These are phyloP conservation scores for Metschnikowia kunwiensis DNA, from an alignment of 805 yeast species.

Conservation along the genomic window DNA sequence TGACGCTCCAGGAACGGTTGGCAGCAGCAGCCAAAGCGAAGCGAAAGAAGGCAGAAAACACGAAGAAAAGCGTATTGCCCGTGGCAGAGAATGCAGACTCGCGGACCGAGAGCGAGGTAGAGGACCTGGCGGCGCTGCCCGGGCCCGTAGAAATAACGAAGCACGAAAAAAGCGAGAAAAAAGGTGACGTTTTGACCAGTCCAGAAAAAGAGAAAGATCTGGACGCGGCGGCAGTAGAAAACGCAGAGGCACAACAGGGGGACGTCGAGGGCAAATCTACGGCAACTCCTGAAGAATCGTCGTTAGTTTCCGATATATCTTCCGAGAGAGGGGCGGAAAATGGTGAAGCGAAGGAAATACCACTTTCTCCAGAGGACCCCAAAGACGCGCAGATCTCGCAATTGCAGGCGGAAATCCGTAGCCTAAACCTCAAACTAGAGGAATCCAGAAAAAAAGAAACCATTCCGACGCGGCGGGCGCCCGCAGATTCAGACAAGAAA, in stretches of 20 bases:
- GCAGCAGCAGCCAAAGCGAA: conserved; percentile 71
- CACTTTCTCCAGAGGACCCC: too few relatives aligned
- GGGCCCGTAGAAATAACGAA: neutral
- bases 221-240: neutral
- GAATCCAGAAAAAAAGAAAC: conserved; percentile 1
- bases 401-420: conserved; percentile 1
- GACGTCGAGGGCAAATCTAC: neutral
- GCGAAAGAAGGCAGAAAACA: conserved; percentile 20
- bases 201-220: neutral
- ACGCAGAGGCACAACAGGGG: neutral
- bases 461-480: neutral
- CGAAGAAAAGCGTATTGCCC: neutral
- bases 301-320: too few relatives aligned
- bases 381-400: conserved; percentile 2
- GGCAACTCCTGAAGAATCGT: neutral
- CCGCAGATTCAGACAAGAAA: neutral
- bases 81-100: neutral
- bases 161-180: neutral
- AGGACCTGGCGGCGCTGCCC: neutral
- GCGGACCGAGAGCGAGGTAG: neutral
- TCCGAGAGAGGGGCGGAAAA: too few relatives aligned
- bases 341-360: too few relatives aligned
- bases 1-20: conserved; percentile 80
- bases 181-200: neutral
- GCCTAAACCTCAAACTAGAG: conserved; percentile 1